Evolutionary conservation across 169 alveolate genomes (phyloP).

Genomic region (Cryptosporidium meleagridis): DNA sequence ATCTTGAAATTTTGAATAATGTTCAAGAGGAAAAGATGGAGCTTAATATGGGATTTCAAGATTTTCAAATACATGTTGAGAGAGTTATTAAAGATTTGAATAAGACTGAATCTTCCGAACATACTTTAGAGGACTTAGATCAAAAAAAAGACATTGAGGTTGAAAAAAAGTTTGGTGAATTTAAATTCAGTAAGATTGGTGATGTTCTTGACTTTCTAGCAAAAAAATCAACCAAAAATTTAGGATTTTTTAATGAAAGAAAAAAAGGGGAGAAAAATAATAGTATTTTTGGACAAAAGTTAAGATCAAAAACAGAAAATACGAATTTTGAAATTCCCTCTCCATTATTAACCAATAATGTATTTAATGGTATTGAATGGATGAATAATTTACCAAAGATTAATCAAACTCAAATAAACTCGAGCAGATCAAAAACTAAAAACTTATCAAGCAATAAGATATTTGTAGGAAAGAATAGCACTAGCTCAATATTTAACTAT

Average conservation of each 20-base stretch:
- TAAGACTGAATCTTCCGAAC: not conserved
- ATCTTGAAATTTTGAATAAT: not conserved
- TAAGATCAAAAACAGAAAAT: not conserved
- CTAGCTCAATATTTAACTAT: conserved; percentile 44
- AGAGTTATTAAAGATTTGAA: not conserved
- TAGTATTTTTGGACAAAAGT: not conserved
- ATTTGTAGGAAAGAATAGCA: conserved; percentile 21
- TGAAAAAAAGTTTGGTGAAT: not conserved
- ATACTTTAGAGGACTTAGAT: not conserved
- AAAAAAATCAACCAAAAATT: not conserved
- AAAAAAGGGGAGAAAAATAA: not conserved
- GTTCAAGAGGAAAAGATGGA: not conserved
- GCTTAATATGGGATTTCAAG: not conserved
- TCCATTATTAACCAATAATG: not conserved
- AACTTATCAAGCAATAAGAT: not conserved
- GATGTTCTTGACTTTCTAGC: conserved; percentile 4
- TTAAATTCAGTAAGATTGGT: not conserved
- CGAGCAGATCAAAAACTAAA: not conserved
- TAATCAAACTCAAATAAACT: not conserved
- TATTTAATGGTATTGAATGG: conserved; percentile 48
- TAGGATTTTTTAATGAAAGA: not conserved
- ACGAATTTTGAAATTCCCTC: not conserved
- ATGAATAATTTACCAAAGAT: conserved; percentile 1
- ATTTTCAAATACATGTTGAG: not conserved
- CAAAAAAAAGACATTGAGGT: not conserved